Percentiles rank a stretch among this genome's conserved stretches.
Conservation (phyloP, 768 basidiomycete species). For the Austroboletus eburneus region DNA sequence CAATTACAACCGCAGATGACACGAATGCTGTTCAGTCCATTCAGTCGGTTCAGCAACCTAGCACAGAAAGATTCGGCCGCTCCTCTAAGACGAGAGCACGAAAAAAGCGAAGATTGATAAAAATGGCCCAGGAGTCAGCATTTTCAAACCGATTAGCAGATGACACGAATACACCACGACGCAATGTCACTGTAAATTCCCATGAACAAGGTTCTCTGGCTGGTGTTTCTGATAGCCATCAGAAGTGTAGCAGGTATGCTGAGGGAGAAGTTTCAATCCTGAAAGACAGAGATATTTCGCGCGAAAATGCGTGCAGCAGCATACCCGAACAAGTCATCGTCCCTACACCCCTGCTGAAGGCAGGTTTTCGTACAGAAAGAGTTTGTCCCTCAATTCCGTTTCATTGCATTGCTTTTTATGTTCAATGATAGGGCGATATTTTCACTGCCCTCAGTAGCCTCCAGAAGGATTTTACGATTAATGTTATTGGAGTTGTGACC, state of each 20-base stretch:
- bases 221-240: neutral
- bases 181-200: neutral
- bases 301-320: neutral
- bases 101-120: slow-evolving; percentile 16
- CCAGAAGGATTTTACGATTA: slow-evolving; percentile 14
- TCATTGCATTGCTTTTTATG: neutral
- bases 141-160: neutral
- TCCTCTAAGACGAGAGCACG: slow-evolving; percentile 2
- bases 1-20: neutral
- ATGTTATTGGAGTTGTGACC: slow-evolving; percentile 32
- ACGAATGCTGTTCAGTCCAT: neutral
- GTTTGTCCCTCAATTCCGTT: slow-evolving; percentile 15
- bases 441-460: slow-evolving; percentile 20
- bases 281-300: neutral
- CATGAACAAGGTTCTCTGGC: slow-evolving; percentile 4
- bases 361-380: slow-evolving; percentile 27
- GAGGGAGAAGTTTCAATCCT: neutral
- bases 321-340: neutral
- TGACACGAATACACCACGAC: neutral
- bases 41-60: neutral
- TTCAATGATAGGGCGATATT: slow-evolving; percentile 21
- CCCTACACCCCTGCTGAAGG: slow-evolving; percentile 7
- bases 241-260: neutral
- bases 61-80: neutral
- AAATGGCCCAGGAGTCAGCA: slow-evolving; percentile 4